Conservation (phyloP, 2,329 filamentous ascomycete genomes). For the Magnaporthiopsis poae region DNA sequence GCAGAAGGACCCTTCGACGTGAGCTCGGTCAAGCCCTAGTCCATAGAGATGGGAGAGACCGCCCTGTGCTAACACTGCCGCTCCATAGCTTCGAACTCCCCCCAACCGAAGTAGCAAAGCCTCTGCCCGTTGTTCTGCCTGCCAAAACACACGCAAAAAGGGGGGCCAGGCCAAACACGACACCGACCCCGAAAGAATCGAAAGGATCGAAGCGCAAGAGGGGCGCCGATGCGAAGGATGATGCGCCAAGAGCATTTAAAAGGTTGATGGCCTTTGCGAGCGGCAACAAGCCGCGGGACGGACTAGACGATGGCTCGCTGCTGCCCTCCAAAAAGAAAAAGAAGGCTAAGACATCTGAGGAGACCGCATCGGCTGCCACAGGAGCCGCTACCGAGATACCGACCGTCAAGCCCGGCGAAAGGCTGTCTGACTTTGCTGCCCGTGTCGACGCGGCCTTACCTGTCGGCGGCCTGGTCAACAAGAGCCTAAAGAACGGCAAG, state of each 20-base stretch:
- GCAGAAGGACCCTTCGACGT: constrained; percentile 46
- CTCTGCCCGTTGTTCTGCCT: constrained; percentile 35
- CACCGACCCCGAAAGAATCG: constrained; percentile 17
- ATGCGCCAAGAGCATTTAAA: constrained; percentile 80
- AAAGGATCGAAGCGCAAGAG: constrained; percentile 42
- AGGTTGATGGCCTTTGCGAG: constrained; percentile 68
- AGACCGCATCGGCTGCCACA: constrained; percentile 2
- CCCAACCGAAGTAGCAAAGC: constrained; percentile 36
- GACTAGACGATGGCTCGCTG: constrained; percentile 58
- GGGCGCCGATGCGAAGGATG: constrained; percentile 45
- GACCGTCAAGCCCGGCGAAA: constrained; percentile 75
- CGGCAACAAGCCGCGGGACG: constrained; percentile 50
- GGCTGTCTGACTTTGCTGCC: constrained; percentile 67
- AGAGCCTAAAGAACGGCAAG: constrained; percentile 49
- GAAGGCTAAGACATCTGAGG: constrained; percentile 19
- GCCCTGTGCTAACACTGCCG: constrained; percentile 1
- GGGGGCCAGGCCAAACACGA: constrained; percentile 18
- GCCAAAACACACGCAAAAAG: constrained; percentile 23
- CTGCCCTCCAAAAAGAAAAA: constrained; percentile 23
- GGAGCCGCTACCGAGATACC: constrained; percentile 30
- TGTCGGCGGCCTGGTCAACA: constrained; percentile 58
- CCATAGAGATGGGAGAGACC: background rate
- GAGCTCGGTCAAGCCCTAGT: constrained; percentile 9
- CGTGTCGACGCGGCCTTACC: constrained; percentile 80
- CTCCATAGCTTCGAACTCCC: constrained; percentile 39